Base-by-base conservation (phyloP, 495 filamentous ascomycete species). In the Hypoxylon subgilvum region DNA sequence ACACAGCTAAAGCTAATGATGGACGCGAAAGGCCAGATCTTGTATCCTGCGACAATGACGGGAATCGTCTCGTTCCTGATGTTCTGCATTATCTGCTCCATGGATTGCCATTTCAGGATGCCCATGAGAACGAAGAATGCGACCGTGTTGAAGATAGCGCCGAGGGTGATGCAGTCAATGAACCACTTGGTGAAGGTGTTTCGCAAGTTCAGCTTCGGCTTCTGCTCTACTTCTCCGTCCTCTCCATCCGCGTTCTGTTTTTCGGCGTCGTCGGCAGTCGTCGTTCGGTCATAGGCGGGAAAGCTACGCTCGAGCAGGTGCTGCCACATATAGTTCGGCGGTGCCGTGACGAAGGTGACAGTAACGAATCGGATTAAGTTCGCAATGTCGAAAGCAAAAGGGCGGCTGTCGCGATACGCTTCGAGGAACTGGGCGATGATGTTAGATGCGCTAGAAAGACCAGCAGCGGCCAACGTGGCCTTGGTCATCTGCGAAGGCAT, bases 21-120 rank as follows among this genome's bases (percentile, higher is more conserved):
- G 25, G 69, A 71, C 3, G 69, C 69, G 51, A 71, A 69, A 2
- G 69, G 69, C 69, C 69, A 71, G 43, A 71, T 71, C 54, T 69
- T 71, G 32, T 69, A 71, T 10, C 69, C 69, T 10, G 69, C 69
- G 8, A 71, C 40, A 10, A 71, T 69, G 38, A 71, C 54, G 19
- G 66, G 66, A 34, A 71, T 67, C 8, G 69, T 71, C 42, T 71
- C 60, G 44, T 35, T 60, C 31, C 61, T 57, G 31, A 71, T 42
- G 30, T 69, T 71, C 7, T 57, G 22, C 14, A 25, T 13, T 19
- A 69, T 67, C 32, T 61, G 45, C 12, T 30, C 57, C 17, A 43
- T 2, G 7, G 60, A 14, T 41, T 71, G 69, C 22, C 47, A 13
- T 48, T 71, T 71, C 42, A 71, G 30, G 28, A 69, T 45, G 40